These are phyloP conservation scores for Bruguiera hainesii DNA, from an alignment of 441 rosid species.

Conservation along the genomic window DNA sequence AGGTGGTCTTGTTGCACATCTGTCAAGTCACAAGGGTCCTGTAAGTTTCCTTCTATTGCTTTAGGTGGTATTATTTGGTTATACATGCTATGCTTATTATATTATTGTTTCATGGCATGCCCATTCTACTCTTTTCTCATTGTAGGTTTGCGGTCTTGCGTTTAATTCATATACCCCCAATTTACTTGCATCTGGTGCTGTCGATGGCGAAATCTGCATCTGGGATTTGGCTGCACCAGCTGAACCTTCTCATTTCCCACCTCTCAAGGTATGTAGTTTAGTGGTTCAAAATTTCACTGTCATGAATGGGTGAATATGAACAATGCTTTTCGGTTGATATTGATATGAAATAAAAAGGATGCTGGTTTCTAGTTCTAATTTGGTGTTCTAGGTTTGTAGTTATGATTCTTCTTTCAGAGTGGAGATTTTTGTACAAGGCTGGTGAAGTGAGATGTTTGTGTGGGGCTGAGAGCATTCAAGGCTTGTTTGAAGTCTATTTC, in stretches of 20 bases:
- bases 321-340: too few relatives aligned
- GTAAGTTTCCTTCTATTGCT: slow-evolving; percentile 49
- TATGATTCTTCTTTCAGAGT: too few relatives aligned
- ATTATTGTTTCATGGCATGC: slow-evolving; percentile 13
- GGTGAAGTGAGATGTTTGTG: too few relatives aligned
- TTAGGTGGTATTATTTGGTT: not conserved
- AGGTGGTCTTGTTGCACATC: slow-evolving; percentile 63
- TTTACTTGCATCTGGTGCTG: slow-evolving; percentile 96
- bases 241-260: slow-evolving; percentile 83
- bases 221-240: slow-evolving; percentile 89
- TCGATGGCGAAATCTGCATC: slow-evolving; percentile 94
- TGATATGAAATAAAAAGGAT: too few relatives aligned
- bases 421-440: too few relatives aligned
- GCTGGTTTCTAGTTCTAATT: too few relatives aligned
- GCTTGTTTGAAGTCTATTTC: too few relatives aligned
- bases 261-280: slow-evolving; percentile 52
- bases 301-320: too few relatives aligned
- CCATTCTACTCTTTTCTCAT: slow-evolving; percentile 15
- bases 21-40: slow-evolving; percentile 87
- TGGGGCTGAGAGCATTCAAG: too few relatives aligned
- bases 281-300: not conserved
- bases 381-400: too few relatives aligned
- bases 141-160: slow-evolving; percentile 98
- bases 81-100: slow-evolving; percentile 11
- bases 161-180: slow-evolving; percentile 73